These are phyloP conservation scores for Aspergillus coremiiformis DNA, from an alignment of 495 filamentous ascomycete genomes.

Conservation along the genomic window DNA sequence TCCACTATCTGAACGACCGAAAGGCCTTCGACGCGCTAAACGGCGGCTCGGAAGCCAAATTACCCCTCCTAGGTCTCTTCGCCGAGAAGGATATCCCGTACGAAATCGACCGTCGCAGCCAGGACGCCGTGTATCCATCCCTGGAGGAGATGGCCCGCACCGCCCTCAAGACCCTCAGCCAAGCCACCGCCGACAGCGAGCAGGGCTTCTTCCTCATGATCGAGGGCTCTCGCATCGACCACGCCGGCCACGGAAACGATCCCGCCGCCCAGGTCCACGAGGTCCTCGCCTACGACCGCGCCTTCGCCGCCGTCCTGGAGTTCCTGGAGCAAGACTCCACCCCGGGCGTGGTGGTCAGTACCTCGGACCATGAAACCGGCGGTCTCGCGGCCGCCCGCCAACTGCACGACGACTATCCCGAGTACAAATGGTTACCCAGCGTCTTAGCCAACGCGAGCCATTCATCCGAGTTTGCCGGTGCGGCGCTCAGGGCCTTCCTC, in stretches of 20 bases:
- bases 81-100: conserved; percentile 79
- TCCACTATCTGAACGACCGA: conserved; percentile 66
- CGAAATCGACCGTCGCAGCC: conserved; percentile 76
- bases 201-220: conserved; percentile 99
- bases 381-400: conserved; percentile 75
- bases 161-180: conserved; percentile 67
- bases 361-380: conserved; percentile 94
- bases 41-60: conserved; percentile 58
- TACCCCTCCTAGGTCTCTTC: conserved; percentile 84
- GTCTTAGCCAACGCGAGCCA: conserved; percentile 75
- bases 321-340: conserved; percentile 69
- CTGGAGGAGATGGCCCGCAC: conserved; percentile 86
- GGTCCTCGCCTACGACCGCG: conserved; percentile 83
- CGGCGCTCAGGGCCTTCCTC: conserved; percentile 52
- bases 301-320: conserved; percentile 73
- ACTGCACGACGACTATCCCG: conserved; percentile 56
- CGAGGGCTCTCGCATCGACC: conserved; percentile 91
- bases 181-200: conserved; percentile 78
- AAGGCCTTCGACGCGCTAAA: conserved; percentile 70
- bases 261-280: conserved; percentile 93
- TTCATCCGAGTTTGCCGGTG: conserved; percentile 62
- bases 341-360: conserved; percentile 74
- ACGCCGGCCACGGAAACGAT: conserved; percentile 92
- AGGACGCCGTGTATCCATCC: conserved; percentile 76
- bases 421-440: conserved; percentile 81